Base-by-base conservation (phyloP, 1,284 basidiomycete genomes). In the Vanrija humicola region DNA sequence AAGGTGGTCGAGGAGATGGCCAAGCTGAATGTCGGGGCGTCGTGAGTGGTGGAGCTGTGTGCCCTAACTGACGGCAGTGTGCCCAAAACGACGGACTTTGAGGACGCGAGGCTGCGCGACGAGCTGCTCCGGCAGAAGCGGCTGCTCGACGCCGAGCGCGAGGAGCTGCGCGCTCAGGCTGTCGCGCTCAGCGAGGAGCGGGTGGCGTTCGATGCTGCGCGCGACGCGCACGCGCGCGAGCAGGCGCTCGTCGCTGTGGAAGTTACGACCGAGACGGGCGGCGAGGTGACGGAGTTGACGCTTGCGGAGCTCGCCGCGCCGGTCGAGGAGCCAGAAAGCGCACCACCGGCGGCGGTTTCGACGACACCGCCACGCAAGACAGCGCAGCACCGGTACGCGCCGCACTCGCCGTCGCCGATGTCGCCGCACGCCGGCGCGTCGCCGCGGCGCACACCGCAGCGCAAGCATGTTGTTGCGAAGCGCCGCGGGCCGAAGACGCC, bases 171-270 rank as follows among this genome's bases (percentile, higher is more conserved):
- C 0, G 83, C 86, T 55, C 84, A 84, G 12, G 79, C 84, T 14
- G 75, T 86, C 18, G 80, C 79, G 56, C 73, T 91, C 15, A 82
- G 82, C 0, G 82, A 82, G 61, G 88, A 90, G 58, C 83, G 83
- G 3, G 25, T 58, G 12, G 44, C 44, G 3, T 15, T 53, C 21
- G 43, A 89, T 85, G 81, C 80, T 58, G 88, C 90, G 58, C 83
- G 83, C 8, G 46, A 48, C 3, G 45, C 26, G 6, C 25, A 45
- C 23, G 42, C 88, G 85, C 87, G 88, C 58, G 86, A 89, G 68
- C 84, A 82, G 64, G 18, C 28, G 28, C 28, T 28, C 28, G 28
- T 42, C 7, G 42, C 48, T 5, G 50, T 43, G 5, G 34, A 39
- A 5, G 43, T 28, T 2, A 10, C 23, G 3, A 40, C 49, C n/a